These are phyloP conservation scores for Zanthoxylum bungeanum DNA, from an alignment of 345 rosid genomes.

Conservation along the genomic window DNA sequence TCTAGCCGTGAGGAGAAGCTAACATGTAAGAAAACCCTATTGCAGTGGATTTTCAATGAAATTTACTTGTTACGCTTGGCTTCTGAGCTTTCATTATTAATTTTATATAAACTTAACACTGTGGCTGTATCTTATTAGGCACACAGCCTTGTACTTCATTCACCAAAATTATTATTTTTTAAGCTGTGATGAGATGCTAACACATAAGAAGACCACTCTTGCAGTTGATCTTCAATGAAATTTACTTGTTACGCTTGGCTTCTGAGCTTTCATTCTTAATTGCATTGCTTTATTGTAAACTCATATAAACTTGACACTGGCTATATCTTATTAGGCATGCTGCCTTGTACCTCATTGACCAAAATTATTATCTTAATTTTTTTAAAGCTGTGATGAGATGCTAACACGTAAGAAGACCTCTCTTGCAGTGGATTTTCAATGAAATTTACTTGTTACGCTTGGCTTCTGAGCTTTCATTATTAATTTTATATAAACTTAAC, in stretches of 20 bases:
- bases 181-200: slow-evolving; percentile 17
- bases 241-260: slow-evolving; percentile 11
- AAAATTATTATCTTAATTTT: not conserved
- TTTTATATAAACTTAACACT: no score
- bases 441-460: not conserved
- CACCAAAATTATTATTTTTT: not conserved
- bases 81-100: slow-evolving; percentile 40
- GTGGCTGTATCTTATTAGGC: not conserved
- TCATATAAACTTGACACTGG: not conserved
- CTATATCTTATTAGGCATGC: not conserved
- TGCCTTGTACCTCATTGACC: not conserved
- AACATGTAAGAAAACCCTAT: slow-evolving; percentile 40
- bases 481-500: no score
- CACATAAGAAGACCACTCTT: slow-evolving; percentile 5
- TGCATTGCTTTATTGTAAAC: not conserved
- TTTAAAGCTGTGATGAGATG: slow-evolving; percentile 5
- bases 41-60: slow-evolving; percentile 30
- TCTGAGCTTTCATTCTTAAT: not conserved
- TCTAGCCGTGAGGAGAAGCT: slow-evolving; percentile 28
- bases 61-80: slow-evolving; percentile 59
- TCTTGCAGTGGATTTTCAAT: slow-evolving; percentile 7
- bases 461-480: not conserved
- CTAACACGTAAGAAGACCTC: not conserved
- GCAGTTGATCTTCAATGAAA: slow-evolving; percentile 9
- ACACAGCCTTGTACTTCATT: not conserved